A percentile compares a stretch with the other conserved stretches of the same genome.
These are phyloP conservation scores for Schwanniomyces etchellsii DNA, from an alignment of 1,139 yeast species.

Conservation along the genomic window DNA sequence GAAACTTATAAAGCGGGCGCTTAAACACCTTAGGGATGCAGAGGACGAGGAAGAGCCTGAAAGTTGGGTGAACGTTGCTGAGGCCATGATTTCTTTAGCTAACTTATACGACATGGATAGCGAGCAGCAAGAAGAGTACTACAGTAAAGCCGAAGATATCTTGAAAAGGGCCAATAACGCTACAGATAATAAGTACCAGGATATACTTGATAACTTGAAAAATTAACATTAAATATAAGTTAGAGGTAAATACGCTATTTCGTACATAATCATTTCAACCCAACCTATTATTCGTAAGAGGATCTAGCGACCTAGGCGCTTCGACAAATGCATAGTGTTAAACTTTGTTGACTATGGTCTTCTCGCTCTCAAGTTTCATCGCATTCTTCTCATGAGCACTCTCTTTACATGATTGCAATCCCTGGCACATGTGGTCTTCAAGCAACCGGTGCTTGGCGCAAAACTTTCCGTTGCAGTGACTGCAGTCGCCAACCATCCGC, in stretches of 20 bases:
- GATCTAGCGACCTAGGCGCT: no score
- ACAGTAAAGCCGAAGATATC: constrained; percentile 60
- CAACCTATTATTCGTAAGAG: no score
- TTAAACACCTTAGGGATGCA: constrained; percentile 51
- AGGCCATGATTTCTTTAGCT: constrained; percentile 75
- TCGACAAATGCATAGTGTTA: no score
- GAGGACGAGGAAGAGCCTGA: constrained; percentile 73
- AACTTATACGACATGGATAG: constrained; percentile 64
- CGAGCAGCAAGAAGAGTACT: constrained; percentile 57
- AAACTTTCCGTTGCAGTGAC: constrained; percentile 78
- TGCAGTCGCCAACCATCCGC: constrained; percentile 85
- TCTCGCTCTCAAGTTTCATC: constrained; percentile 36
- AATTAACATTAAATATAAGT: neutral
- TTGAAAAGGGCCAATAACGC: constrained; percentile 66
- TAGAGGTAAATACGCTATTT: no score
- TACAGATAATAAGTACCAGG: constrained; percentile 67
- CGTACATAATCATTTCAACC: no score
- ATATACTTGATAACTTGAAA: constrained; percentile 44
- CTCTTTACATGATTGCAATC: constrained; percentile 76
- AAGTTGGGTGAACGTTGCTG: constrained; percentile 78
- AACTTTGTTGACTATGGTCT: constrained; percentile 33
- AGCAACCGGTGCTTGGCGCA: constrained; percentile 84
- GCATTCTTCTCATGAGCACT: constrained; percentile 53
- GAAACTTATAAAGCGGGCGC: constrained; percentile 47
- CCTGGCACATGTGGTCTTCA: constrained; percentile 80